Conservation (phyloP, 2,329 filamentous ascomycete species). For the Rhytidhysteron rufulum region DNA sequence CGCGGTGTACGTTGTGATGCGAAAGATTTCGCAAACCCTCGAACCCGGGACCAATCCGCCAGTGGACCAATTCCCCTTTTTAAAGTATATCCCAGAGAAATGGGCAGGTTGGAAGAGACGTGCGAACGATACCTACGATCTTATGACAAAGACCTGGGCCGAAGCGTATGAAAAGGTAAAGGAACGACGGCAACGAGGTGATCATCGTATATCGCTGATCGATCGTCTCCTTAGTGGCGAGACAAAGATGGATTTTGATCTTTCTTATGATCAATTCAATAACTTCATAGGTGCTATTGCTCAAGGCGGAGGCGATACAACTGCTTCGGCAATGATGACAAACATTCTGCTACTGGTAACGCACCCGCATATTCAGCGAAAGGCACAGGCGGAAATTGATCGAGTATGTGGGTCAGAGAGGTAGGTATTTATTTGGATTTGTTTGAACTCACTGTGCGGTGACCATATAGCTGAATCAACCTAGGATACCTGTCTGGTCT, state of each 20-base stretch:
- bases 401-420: constrained; percentile 7
- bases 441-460: constrained; percentile 7
- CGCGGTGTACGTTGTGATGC: constrained; percentile 5
- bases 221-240: constrained; percentile 8
- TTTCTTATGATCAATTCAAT: constrained; percentile 13
- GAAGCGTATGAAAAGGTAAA: constrained; percentile 9
- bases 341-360: constrained; percentile 19
- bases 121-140: constrained; percentile 2
- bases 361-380: constrained; percentile 16
- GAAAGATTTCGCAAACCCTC: constrained; percentile 5
- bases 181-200: constrained; percentile 7
- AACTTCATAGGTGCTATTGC: constrained; percentile 18
- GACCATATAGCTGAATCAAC: constrained; percentile 15
- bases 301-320: constrained; percentile 21
- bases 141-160: constrained; percentile 6
- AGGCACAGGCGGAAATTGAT: constrained; percentile 20
- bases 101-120: constrained; percentile 7
- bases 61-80: constrained; percentile 11
- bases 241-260: constrained; percentile 9
- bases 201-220: constrained; percentile 7
- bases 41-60: constrained; percentile 9
- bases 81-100: constrained; percentile 10
- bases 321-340: constrained; percentile 13
- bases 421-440: background rate
- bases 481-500: constrained; percentile 15